Conservation (phyloP, 495 filamentous ascomycete species). For the Emericellopsis terricola region DNA sequence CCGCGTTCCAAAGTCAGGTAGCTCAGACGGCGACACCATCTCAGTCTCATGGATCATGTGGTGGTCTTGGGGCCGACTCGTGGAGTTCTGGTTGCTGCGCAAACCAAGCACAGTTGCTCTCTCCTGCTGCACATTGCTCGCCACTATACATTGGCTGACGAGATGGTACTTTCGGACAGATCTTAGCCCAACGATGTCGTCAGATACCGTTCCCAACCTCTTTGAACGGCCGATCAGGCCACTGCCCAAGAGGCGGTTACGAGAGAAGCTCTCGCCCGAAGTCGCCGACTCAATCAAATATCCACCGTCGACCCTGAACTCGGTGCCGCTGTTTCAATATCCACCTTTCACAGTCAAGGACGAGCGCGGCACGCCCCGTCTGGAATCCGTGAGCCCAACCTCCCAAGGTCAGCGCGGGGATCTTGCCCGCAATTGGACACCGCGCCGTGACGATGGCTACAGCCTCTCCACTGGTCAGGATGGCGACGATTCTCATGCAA, state of each 20-base stretch:
- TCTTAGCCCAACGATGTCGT: conserved; percentile 28
- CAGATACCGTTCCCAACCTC: conserved; percentile 55
- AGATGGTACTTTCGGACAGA: not conserved
- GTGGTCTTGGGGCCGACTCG: too few species aligned
- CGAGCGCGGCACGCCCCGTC: conserved; percentile 6
- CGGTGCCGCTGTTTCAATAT: conserved; percentile 59
- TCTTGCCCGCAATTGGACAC: conserved; percentile 8
- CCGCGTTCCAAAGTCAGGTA: too few species aligned
- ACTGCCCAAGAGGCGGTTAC: conserved; percentile 70
- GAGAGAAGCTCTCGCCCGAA: conserved; percentile 69
- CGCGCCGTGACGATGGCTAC: not conserved
- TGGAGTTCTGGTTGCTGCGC: too few species aligned
- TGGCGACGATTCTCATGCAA: too few species aligned
- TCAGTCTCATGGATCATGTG: too few species aligned
- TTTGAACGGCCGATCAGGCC: conserved; percentile 88
- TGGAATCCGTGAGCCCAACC: conserved; percentile 7
- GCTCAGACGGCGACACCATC: too few species aligned
- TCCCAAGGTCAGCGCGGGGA: conserved; percentile 8
- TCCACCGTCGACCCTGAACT: conserved; percentile 48
- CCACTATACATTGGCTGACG: not conserved
- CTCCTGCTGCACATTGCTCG: too few species aligned
- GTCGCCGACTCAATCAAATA: conserved; percentile 69
- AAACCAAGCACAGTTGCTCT: too few species aligned
- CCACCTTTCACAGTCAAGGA: conserved; percentile 34
- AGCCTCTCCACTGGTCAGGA: not conserved